Evolutionary conservation across 352 stramenopile species (phyloP).

Genomic region (Pelagophyceae sp.): DNA sequence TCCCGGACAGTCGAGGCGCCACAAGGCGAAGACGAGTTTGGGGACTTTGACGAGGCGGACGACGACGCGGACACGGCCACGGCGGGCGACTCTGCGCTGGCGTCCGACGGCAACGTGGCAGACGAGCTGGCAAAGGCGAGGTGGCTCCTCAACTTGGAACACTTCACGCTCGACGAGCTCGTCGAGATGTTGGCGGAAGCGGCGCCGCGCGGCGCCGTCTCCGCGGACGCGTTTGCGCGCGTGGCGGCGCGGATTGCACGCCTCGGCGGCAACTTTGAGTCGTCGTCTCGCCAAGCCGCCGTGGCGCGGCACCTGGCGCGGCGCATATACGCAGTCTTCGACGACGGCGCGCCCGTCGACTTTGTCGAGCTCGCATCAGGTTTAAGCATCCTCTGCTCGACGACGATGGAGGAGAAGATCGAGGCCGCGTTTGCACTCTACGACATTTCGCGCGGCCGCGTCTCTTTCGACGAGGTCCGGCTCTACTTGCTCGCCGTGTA

Average conservation of each 20-base stretch:
- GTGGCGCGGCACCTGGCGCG: background rate
- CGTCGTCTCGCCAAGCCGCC: background rate
- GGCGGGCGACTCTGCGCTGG: background rate
- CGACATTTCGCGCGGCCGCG: conserved; percentile 53
- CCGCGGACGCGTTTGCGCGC: conserved; percentile 54
- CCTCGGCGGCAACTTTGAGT: conserved; percentile 7
- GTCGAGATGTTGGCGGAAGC: conserved; percentile 73
- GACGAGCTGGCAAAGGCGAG: conserved; percentile 28
- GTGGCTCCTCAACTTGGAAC: conserved; percentile 63
- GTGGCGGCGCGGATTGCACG: background rate
- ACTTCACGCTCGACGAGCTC: conserved; percentile 70
- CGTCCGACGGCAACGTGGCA: background rate
- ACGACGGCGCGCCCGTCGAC: conserved; percentile 63
- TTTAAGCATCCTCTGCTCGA: conserved; percentile 47
- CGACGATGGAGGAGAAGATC: conserved; percentile 29
- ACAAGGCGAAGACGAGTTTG: conserved; percentile 9
- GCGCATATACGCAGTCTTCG: conserved; percentile 54
- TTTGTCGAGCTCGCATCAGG: conserved; percentile 72
- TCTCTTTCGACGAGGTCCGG: conserved; percentile 67
- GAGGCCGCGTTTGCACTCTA: conserved; percentile 32
- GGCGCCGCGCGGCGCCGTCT: conserved; percentile 60
- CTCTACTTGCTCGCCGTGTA: conserved; percentile 68
- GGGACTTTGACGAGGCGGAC: conserved; percentile 1
- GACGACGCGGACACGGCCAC: conserved; percentile 13
- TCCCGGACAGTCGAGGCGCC: background rate